A percentile compares a stretch with the other conserved stretches of the same genome.
These are phyloP conservation scores for Casuarina equisetifolia DNA, from an alignment of 306 rosid genomes.

Conservation along the genomic window DNA sequence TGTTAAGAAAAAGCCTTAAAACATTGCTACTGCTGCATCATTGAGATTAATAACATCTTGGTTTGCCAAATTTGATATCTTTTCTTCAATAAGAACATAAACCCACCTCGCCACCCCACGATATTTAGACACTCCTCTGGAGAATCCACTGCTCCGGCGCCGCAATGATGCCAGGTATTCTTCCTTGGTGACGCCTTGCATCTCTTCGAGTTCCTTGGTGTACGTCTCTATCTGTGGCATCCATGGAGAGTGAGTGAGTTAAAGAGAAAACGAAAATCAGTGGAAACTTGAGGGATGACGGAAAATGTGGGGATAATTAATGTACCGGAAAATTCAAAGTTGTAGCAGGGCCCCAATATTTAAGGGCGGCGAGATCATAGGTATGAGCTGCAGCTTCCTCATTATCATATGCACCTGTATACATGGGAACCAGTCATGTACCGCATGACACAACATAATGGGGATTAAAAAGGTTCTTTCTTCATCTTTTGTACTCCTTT, in stretches of 20 bases:
- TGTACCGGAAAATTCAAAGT: constrained; percentile 80
- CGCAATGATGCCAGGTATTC: constrained; percentile 83
- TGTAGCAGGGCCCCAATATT: constrained; percentile 82
- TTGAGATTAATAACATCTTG: too few relatives aligned
- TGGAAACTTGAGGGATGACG: not conserved
- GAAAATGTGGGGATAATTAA: not conserved
- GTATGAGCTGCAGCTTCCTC: constrained; percentile 94
- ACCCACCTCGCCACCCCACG: constrained; percentile 90
- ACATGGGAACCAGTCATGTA: not conserved
- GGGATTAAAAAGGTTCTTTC: constrained; percentile 2
- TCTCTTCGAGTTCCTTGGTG: constrained; percentile 65
- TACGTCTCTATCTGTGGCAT: constrained; percentile 59
- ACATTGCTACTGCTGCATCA: too few relatives aligned
- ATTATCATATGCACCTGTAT: constrained; percentile 74
- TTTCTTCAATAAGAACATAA: not conserved
- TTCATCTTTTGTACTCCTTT: not conserved
- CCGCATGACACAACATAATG: constrained; percentile 14
- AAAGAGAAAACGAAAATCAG: not conserved
- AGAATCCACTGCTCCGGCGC: constrained; percentile 80
- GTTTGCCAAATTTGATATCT: not conserved
- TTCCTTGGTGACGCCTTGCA: constrained; percentile 61
- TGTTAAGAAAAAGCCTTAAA: too few relatives aligned
- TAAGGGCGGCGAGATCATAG: constrained; percentile 95
- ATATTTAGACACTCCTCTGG: constrained; percentile 90
- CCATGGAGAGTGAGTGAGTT: not conserved